These are phyloP conservation scores for Aspergillus novofumigatus DNA, from an alignment of 2,329 filamentous ascomycete genomes.

Conservation along the genomic window DNA sequence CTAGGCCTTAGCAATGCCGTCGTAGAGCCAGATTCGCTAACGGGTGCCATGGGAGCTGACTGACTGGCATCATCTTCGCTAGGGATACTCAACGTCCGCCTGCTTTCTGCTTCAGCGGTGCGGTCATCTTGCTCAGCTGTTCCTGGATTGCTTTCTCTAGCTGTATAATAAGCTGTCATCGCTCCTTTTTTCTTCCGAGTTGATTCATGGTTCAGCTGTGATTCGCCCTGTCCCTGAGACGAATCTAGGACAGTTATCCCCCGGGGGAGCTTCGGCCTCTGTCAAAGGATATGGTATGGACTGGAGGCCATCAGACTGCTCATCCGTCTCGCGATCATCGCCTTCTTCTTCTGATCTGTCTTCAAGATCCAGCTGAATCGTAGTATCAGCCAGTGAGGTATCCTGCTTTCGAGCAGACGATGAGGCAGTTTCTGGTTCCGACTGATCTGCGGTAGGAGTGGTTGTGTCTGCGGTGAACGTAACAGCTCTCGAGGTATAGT, in stretches of 20 bases:
- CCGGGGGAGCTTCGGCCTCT: constrained; percentile 11
- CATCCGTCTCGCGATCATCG: constrained; percentile 3
- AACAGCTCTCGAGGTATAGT: constrained; percentile 45
- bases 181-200: constrained; percentile 15
- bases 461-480: constrained; percentile 51
- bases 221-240: constrained; percentile 7
- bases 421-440: constrained; percentile 20
- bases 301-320: constrained; percentile 9
- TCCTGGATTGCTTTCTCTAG: constrained; percentile 17
- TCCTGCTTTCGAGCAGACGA: constrained; percentile 13
- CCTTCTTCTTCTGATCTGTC: constrained; percentile 9
- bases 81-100: constrained; percentile 14
- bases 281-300: constrained; percentile 20
- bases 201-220: background rate
- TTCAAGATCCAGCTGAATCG: background rate
- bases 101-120: background rate
- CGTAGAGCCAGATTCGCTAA: constrained; percentile 32
- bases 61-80: constrained; percentile 18
- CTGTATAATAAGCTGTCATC: constrained; percentile 30
- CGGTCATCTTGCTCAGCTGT: background rate
- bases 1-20: constrained; percentile 28
- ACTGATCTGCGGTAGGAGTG: constrained; percentile 32
- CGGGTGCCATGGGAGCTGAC: constrained; percentile 17
- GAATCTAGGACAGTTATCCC: constrained; percentile 4
- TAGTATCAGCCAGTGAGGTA: constrained; percentile 14